Conservation (phyloP, 345 rosid species). For the Ceriops tagal region DNA sequence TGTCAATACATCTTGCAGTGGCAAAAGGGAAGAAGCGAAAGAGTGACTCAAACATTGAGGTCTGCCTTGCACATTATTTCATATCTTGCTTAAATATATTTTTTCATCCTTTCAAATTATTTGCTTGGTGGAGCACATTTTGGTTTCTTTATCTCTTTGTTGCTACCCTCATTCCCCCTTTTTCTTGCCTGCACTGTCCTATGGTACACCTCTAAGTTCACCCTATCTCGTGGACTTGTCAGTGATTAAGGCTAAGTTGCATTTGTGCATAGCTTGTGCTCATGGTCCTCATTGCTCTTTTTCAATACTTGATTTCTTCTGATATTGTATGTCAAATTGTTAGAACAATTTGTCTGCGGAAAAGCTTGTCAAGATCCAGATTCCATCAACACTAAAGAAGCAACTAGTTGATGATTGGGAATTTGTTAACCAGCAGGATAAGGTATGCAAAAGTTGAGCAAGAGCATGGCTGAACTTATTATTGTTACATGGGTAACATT, state of each 20-base stretch:
- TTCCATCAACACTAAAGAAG: conserved; percentile 72
- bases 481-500: conserved; percentile 2
- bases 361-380: conserved; percentile 75
- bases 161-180: not conserved
- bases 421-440: conserved; percentile 65
- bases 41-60: conserved; percentile 76
- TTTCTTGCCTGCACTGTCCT: not conserved
- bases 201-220: too few species aligned
- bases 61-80: conserved; percentile 32
- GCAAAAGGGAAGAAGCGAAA: conserved; percentile 85
- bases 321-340: conserved; percentile 2
- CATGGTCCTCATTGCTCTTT: not conserved
- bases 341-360: conserved; percentile 39
- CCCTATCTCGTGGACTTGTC: too few species aligned
- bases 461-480: conserved; percentile 7
- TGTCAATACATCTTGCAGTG: conserved; percentile 44
- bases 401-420: conserved; percentile 94
- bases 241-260: not conserved
- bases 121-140: not conserved
- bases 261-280: not conserved
- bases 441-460: conserved; percentile 39
- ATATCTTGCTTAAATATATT: conserved; percentile 4
- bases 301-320: not conserved
- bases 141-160: not conserved
- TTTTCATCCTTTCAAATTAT: not conserved